Base-by-base conservation (phyloP, 2,329 filamentous ascomycete genomes). In the Penicillium brasilianum region DNA sequence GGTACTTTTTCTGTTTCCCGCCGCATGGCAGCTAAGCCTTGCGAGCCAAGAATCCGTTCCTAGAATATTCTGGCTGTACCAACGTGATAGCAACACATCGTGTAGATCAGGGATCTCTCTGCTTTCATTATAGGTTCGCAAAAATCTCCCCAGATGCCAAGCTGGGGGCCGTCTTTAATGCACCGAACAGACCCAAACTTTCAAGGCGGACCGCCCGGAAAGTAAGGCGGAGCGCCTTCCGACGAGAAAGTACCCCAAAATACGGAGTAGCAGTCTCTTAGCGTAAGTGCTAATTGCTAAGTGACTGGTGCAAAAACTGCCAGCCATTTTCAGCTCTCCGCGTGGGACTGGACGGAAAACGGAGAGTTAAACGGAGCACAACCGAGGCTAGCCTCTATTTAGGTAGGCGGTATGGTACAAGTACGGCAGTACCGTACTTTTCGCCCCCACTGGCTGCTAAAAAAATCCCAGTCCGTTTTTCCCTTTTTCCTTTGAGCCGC, bases 21-120 rank as follows among this genome's bases (percentile, higher is more conserved):
- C 50, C 20, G 50, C 18, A 39, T 37, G 32, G 14, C 11, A 28
- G 20, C 14, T 39, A 53, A 53, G 50, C 49, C 34, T 53, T 53
- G 20, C 20, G 18, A 53, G 50, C 50, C 34, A 53, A 53, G 34
- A 37, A 25, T 41, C 9, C 13, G 2, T 28, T 14, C 5, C 1
- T 9, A 28, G 25, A 6, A 28, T 28, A 28, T 28, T n/a, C n/a
- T n/a, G n/a, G n/a, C n/a, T n/a, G n/a, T n/a, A n/a, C n/a, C n/a
- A n/a, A n/a, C n/a, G n/a, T n/a, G n/a, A n/a, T n/a, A n/a, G n/a
- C n/a, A n/a, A n/a, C n/a, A n/a, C n/a, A n/a, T n/a, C n/a, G n/a
- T n/a, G n/a, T n/a, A 34, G 28, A 34, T 32, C 10, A 34, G n/a
- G 10, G 25, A 32, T 16, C n/a, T 34, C n/a, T 34, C 10, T 7